A percentile compares a stretch with the other conserved stretches of the same genome.
Evolutionary conservation across 2,329 filamentous ascomycete species (phyloP).

Genomic region (Byssochlamys sp.): DNA sequence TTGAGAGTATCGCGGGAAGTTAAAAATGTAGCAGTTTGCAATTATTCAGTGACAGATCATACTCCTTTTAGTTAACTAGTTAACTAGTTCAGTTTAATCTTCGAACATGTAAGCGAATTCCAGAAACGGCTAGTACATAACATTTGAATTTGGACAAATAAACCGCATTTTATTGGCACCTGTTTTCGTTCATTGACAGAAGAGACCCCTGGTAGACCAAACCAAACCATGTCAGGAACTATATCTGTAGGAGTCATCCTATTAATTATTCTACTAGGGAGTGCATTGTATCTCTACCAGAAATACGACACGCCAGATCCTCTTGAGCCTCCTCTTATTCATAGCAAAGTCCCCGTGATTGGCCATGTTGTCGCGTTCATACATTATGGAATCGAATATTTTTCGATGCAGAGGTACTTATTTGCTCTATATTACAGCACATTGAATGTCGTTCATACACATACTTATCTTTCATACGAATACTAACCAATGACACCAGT

Average conservation of each 20-base stretch:
- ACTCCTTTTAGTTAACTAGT: too few species aligned
- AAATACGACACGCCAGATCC: neutral
- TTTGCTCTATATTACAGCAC: neutral
- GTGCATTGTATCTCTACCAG: neutral
- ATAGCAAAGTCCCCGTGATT: neutral
- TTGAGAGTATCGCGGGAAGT: too few species aligned
- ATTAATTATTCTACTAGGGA: neutral
- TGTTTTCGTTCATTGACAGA: neutral
- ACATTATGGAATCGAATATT: conserved; percentile 8
- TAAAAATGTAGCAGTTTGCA: too few species aligned
- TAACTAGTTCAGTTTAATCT: too few species aligned
- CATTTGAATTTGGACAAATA: neutral
- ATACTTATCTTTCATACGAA: neutral
- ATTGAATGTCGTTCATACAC: too few species aligned
- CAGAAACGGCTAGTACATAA: neutral
- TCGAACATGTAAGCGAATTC: neutral
- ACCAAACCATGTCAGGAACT: neutral
- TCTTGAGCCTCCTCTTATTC: neutral
- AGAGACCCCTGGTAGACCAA: neutral
- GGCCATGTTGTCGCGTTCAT: neutral
- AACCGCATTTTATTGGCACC: neutral
- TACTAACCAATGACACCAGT: neutral
- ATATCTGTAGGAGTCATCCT: neutral
- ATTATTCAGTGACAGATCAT: too few species aligned
- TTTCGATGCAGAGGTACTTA: neutral